Percentiles rank a stretch among this genome's conserved stretches.
These are phyloP conservation scores for Ceriops zippeliana DNA, from an alignment of 345 rosid genomes.

Conservation along the genomic window DNA sequence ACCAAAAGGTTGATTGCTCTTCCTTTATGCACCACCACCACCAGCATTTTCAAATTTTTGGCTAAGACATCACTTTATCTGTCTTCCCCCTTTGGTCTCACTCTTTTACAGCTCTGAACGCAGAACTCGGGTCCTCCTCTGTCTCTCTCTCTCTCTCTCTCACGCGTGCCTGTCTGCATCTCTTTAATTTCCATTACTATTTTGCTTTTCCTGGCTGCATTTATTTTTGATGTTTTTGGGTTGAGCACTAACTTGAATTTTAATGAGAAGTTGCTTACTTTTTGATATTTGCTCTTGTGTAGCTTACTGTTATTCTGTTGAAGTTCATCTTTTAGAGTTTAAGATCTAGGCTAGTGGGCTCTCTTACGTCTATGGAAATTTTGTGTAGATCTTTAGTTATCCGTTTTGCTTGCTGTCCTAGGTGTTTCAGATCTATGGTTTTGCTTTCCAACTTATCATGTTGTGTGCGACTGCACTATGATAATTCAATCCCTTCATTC, in stretches of 20 bases:
- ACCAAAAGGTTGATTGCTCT: slow-evolving; percentile 6
- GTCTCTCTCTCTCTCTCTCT: neutral
- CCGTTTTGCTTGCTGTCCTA: slow-evolving; percentile 13
- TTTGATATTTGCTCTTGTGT: neutral
- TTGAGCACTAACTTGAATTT: neutral
- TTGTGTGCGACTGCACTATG: neutral
- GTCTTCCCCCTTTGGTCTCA: neutral
- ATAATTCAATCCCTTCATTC: neutral
- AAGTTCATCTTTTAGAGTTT: slow-evolving; percentile 11
- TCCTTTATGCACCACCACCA: no score
- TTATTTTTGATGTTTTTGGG: slow-evolving; percentile 12
- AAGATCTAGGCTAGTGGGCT: slow-evolving; percentile 33
- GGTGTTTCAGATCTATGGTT: slow-evolving; percentile 38
- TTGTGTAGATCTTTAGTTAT: slow-evolving; percentile 33
- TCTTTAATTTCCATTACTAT: neutral
- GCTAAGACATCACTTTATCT: slow-evolving; percentile 1
- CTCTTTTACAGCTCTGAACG: slow-evolving; percentile 7
- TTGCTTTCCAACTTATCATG: slow-evolving; percentile 2
- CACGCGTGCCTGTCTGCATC: neutral
- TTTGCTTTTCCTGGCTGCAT: slow-evolving; percentile 6
- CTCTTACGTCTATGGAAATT: slow-evolving; percentile 9
- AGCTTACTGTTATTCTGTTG: slow-evolving; percentile 5
- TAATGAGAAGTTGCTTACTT: slow-evolving; percentile 4
- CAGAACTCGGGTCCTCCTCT: slow-evolving; percentile 24
- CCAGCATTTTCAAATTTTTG: slow-evolving; percentile 13